These are phyloP conservation scores for Gonapodya sp. DNA, from an alignment of 192 early-diverging fungal species.

Conservation along the genomic window DNA sequence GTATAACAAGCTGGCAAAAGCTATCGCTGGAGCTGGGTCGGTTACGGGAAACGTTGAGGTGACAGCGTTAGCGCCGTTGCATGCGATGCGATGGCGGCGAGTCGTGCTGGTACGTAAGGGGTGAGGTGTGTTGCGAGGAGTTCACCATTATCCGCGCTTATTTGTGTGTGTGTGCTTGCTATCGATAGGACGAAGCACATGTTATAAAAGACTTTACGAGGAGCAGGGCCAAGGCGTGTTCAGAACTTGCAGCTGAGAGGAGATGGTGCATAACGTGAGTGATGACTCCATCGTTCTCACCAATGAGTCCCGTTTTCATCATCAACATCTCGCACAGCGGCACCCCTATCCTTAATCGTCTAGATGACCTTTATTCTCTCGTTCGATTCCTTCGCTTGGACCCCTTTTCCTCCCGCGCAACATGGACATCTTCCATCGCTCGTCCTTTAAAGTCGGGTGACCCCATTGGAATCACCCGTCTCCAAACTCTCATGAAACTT, in stretches of 20 bases:
- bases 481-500: slow-evolving; percentile 63
- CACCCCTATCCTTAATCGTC: slow-evolving; percentile 78
- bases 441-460: slow-evolving; percentile 51
- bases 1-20: slow-evolving; percentile 21
- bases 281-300: background rate
- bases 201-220: slow-evolving; percentile 74
- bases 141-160: background rate
- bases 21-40: slow-evolving; percentile 14
- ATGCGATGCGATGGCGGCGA: slow-evolving; percentile 68
- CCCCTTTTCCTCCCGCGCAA: slow-evolving; percentile 46
- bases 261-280: slow-evolving; percentile 76
- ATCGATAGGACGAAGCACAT: slow-evolving; percentile 79
- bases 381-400: slow-evolving; percentile 69
- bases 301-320: background rate
- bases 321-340: slow-evolving; percentile 29
- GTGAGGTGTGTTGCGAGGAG: background rate
- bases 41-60: background rate
- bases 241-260: slow-evolving; percentile 47
- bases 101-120: slow-evolving; percentile 69
- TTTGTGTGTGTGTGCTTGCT: background rate
- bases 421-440: slow-evolving; percentile 68
- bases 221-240: slow-evolving; percentile 63
- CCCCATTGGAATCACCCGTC: slow-evolving; percentile 24
- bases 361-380: slow-evolving; percentile 79
- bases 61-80: slow-evolving; percentile 28